Evolutionary conservation across 805 yeast species (phyloP).

Genomic region (Komagataella phaffii): DNA sequence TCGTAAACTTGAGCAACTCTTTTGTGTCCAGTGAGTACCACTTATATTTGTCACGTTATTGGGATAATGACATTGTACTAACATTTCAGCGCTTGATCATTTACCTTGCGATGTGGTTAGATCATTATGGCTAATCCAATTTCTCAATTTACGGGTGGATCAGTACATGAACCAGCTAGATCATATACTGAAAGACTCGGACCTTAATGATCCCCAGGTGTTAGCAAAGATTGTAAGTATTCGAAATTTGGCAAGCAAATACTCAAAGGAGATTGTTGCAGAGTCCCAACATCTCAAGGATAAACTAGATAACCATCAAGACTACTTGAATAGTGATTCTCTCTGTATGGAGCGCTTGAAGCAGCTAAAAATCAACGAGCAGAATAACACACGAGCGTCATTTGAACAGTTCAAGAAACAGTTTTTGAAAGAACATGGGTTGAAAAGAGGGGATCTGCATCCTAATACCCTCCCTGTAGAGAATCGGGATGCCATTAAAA

Average conservation of each 20-base stretch:
- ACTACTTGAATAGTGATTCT: background rate
- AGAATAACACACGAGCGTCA: background rate
- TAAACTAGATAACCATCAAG: conserved; percentile 4
- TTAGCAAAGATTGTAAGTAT: conserved; percentile 1
- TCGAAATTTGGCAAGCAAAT: conserved; percentile 2
- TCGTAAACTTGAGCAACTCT: conserved; percentile 2
- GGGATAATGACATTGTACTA: background rate
- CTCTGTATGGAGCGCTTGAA: background rate
- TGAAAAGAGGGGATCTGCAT: background rate
- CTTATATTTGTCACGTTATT: too few species aligned
- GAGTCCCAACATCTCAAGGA: conserved; percentile 12
- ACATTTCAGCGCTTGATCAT: conserved; percentile 15
- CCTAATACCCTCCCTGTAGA: background rate
- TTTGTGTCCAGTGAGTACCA: conserved; percentile 3
- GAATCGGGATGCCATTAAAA: background rate
- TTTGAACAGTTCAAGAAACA: background rate
- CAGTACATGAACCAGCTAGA: conserved; percentile 5
- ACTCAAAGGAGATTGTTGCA: conserved; percentile 11
- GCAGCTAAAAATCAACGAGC: background rate
- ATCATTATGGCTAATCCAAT: conserved; percentile 22
- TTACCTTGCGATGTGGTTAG: conserved; percentile 23
- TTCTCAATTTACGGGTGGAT: conserved; percentile 13
- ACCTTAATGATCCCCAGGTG: background rate
- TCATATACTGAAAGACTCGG: background rate
- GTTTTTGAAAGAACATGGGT: background rate